phyloP scores from a whole-genome alignment of 352 stramenopile genomes.

The Globisporangium polare region DNA sequence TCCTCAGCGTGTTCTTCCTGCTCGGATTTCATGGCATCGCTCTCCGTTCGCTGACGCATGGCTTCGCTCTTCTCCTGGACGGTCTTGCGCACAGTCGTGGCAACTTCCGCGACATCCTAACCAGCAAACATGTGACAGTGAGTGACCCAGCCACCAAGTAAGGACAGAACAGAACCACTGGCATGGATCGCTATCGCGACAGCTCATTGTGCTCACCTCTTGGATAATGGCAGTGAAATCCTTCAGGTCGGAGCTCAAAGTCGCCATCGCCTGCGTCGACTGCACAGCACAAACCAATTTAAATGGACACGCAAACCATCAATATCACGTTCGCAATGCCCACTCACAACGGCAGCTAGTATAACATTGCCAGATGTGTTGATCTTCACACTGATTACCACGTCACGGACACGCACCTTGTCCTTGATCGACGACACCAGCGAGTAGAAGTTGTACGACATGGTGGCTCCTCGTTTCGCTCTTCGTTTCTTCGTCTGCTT shows the following conservation, averaged over 20 bases:
- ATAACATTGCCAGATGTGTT: too few relatives aligned
- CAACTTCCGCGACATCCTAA: conserved; percentile 54
- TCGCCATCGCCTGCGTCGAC: conserved; percentile 70
- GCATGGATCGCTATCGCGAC: not conserved
- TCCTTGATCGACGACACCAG: conserved; percentile 34
- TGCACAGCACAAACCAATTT: conserved; percentile 5
- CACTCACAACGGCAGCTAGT: too few relatives aligned
- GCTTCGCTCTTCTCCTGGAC: conserved; percentile 51
- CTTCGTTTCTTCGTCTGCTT: not conserved
- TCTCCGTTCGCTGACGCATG: conserved; percentile 27
- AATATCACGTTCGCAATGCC: not conserved
- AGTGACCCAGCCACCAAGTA: not conserved
- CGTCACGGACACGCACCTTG: conserved; percentile 19
- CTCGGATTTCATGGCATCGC: conserved; percentile 14
- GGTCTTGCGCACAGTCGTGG: conserved; percentile 46
- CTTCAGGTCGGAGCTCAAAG: conserved; percentile 66
- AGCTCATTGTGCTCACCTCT: conserved; percentile 31
- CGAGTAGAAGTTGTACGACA: conserved; percentile 48
- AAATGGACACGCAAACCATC: not conserved
- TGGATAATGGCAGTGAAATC: conserved; percentile 69
- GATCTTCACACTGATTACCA: not conserved
- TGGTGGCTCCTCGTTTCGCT: conserved; percentile 9
- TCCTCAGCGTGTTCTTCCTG: conserved; percentile 15
- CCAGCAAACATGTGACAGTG: not conserved
- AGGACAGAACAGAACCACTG: not conserved